A percentile compares a stretch with the other conserved stretches of the same genome.
These are phyloP conservation scores for Xylaria multiplex DNA, from an alignment of 2,329 filamentous ascomycete genomes.

Conservation along the genomic window DNA sequence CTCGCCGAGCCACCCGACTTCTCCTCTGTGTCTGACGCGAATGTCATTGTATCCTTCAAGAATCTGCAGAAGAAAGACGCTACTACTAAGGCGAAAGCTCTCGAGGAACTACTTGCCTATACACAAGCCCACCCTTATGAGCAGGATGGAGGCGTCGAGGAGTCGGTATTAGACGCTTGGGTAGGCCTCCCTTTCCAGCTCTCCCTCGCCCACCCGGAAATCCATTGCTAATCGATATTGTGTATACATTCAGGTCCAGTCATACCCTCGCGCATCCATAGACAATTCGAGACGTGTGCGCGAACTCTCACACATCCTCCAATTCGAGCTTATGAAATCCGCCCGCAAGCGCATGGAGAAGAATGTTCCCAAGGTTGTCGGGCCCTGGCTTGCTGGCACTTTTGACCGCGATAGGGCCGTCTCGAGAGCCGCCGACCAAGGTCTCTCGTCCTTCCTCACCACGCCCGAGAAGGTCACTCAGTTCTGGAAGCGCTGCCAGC, in stretches of 20 bases:
- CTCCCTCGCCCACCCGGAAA: neutral
- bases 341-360: constrained; percentile 85
- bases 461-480: constrained; percentile 80
- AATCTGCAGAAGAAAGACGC: constrained; percentile 92
- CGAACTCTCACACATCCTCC: constrained; percentile 82
- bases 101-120: constrained; percentile 82
- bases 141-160: constrained; percentile 73
- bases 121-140: constrained; percentile 65
- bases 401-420: constrained; percentile 87
- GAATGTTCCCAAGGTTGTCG: constrained; percentile 79
- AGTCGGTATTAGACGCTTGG: constrained; percentile 88
- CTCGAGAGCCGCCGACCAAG: constrained; percentile 78
- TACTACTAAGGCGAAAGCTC: constrained; percentile 87
- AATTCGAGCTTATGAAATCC: constrained; percentile 69
- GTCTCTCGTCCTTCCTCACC: constrained; percentile 78
- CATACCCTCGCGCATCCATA: constrained; percentile 90
- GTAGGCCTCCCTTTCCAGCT: constrained; percentile 55
- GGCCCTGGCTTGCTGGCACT: constrained; percentile 88
- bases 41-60: constrained; percentile 90
- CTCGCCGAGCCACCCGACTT: constrained; percentile 87
- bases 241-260: constrained; percentile 68
- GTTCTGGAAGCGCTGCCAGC: constrained; percentile 85
- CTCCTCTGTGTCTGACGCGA: constrained; percentile 78
- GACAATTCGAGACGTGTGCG: constrained; percentile 89
- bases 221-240: constrained; percentile 26